These are phyloP conservation scores for Phytophthora cryptogea DNA, from an alignment of 352 stramenopile genomes.

Conservation along the genomic window DNA sequence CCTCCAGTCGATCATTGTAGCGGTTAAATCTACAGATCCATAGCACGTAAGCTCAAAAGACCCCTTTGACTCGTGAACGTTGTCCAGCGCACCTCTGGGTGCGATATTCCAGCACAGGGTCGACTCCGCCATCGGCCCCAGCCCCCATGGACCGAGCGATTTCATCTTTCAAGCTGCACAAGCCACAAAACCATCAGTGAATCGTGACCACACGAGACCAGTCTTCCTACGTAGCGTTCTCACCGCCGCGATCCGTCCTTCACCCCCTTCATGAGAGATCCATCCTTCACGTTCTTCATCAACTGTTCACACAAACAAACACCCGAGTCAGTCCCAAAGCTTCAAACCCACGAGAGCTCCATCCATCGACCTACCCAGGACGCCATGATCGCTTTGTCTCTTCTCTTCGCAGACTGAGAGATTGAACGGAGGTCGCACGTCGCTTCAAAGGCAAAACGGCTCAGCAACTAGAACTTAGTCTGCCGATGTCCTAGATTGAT, in stretches of 20 bases:
- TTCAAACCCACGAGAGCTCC: neutral
- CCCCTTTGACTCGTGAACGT: neutral
- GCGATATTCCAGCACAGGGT: slow-evolving; percentile 69
- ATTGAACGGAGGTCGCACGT: slow-evolving; percentile 19
- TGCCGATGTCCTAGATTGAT: slow-evolving; percentile 17
- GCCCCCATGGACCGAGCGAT: slow-evolving; percentile 63
- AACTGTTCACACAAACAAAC: slow-evolving; percentile 39
- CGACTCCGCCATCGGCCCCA: slow-evolving; percentile 52
- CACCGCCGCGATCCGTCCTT: slow-evolving; percentile 77
- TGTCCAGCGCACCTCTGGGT: slow-evolving; percentile 48
- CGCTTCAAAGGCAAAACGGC: slow-evolving; percentile 27
- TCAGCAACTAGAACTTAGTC: slow-evolving; percentile 1
- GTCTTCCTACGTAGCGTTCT: neutral
- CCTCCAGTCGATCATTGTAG: slow-evolving; percentile 65
- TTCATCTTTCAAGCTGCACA: slow-evolving; percentile 71
- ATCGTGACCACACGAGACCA: neutral
- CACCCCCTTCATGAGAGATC: slow-evolving; percentile 74
- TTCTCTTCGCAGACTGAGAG: neutral
- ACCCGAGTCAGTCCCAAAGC: neutral
- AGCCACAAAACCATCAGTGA: slow-evolving; percentile 1
- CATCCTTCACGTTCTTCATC: slow-evolving; percentile 85
- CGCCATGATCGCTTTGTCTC: slow-evolving; percentile 32
- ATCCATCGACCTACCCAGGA: slow-evolving; percentile 42
- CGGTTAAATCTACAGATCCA: slow-evolving; percentile 49
- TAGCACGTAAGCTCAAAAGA: neutral